These are phyloP conservation scores for Pichia sp. DNA, from an alignment of 1,139 yeast species.

Conservation along the genomic window DNA sequence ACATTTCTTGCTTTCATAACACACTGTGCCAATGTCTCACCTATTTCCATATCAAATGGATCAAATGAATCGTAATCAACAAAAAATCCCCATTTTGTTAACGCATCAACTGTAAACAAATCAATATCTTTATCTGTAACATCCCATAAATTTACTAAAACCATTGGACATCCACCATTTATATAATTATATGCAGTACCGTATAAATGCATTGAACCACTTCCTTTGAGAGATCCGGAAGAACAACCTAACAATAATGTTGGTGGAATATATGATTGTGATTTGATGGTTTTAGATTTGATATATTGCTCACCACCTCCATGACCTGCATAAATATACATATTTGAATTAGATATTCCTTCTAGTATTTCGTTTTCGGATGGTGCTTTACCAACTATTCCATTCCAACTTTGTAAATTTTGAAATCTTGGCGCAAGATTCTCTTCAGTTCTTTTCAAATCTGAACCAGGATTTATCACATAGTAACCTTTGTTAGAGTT, in stretches of 20 bases:
- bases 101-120: constrained; percentile 54
- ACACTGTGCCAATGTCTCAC: constrained; percentile 41
- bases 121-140: constrained; percentile 96
- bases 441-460: constrained; percentile 61
- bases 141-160: constrained; percentile 89
- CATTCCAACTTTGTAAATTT: constrained; percentile 43
- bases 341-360: constrained; percentile 37
- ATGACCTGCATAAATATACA: constrained; percentile 86
- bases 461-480: constrained; percentile 78
- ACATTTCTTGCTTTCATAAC: constrained; percentile 51
- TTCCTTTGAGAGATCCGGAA: constrained; percentile 61
- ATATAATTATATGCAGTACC: constrained; percentile 77
- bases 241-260: constrained; percentile 85
- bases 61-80: constrained; percentile 22
- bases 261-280: constrained; percentile 50
- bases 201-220: constrained; percentile 62
- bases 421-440: constrained; percentile 46
- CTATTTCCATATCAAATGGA: constrained; percentile 14
- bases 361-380: constrained; percentile 42
- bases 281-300: constrained; percentile 43
- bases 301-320: constrained; percentile 91
- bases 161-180: constrained; percentile 74
- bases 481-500: constrained; percentile 40
- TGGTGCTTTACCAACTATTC: constrained; percentile 52
- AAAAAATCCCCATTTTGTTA: constrained; percentile 58